Percentiles rank a stretch among this genome's conserved stretches.
phyloP scores from a whole-genome alignment of 2,329 filamentous ascomycete species.

The Hypoxylon sp. region DNA sequence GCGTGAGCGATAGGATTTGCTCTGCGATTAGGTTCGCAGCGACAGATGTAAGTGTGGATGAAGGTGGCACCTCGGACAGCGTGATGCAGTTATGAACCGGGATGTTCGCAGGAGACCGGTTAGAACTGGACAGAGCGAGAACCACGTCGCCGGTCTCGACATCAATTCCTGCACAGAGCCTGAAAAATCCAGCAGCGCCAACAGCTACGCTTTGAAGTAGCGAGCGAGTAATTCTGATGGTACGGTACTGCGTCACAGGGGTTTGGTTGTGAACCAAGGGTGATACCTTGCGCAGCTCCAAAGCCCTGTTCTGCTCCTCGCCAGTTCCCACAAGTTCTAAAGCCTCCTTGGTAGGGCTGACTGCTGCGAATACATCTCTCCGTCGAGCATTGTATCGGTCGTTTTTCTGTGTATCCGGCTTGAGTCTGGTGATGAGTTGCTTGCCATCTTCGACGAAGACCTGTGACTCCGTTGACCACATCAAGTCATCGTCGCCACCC shows the following conservation, averaged over 20 bases:
- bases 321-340: slow-evolving; percentile 14
- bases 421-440: slow-evolving; percentile 16
- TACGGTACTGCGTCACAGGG: slow-evolving; percentile 8
- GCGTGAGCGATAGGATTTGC: slow-evolving; percentile 17
- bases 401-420: slow-evolving; percentile 14
- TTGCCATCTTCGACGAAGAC: slow-evolving; percentile 11
- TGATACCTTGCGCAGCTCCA: slow-evolving; percentile 16
- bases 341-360: slow-evolving; percentile 7
- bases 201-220: slow-evolving; percentile 13
- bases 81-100: slow-evolving; percentile 12
- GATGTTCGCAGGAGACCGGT: slow-evolving; percentile 11
- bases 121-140: slow-evolving; percentile 18
- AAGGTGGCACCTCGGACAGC: background rate
- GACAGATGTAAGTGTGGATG: slow-evolving; percentile 6
- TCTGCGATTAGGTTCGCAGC: slow-evolving; percentile 12
- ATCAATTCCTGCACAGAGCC: slow-evolving; percentile 7
- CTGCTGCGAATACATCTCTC: slow-evolving; percentile 5
- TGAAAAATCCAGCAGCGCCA: slow-evolving; percentile 14
- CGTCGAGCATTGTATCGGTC: slow-evolving; percentile 17
- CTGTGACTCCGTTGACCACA: slow-evolving; percentile 13
- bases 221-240: slow-evolving; percentile 11
- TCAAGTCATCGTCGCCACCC: slow-evolving; percentile 4
- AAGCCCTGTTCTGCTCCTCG: slow-evolving; percentile 7
- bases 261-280: slow-evolving; percentile 6
- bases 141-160: slow-evolving; percentile 8